These are phyloP conservation scores for Selaginella tamariscina DNA, from an alignment of 75 land plant species.

Conservation along the genomic window DNA sequence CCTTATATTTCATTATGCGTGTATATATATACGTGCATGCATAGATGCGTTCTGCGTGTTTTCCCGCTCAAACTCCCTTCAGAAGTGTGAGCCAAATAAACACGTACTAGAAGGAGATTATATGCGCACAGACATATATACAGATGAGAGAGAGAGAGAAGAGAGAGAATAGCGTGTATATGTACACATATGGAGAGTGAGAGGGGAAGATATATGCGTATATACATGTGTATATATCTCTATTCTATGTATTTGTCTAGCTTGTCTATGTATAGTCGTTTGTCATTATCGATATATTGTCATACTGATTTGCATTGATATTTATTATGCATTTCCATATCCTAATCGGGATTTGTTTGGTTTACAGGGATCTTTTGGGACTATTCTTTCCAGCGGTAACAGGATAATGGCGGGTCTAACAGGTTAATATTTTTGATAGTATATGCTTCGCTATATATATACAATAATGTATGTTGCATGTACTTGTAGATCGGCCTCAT, in stretches of 20 bases:
- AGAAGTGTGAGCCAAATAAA: too few species aligned
- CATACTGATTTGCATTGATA: not conserved
- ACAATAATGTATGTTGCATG: too few species aligned
- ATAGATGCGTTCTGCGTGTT: not conserved
- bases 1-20: not conserved
- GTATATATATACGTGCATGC: not conserved
- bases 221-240: too few species aligned
- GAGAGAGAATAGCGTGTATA: too few species aligned
- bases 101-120: too few species aligned
- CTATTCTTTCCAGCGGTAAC: slow-evolving; percentile 99
- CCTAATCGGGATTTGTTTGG: not conserved
- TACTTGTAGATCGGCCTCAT: slow-evolving; percentile 87
- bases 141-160: too few species aligned
- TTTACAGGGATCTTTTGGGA: slow-evolving; percentile 77
- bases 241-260: too few species aligned
- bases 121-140: too few species aligned
- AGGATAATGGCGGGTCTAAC: slow-evolving; percentile 99
- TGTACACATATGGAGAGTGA: too few species aligned
- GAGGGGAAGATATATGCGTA: too few species aligned
- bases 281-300: not conserved
- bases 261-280: not conserved
- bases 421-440: too few species aligned
- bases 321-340: not conserved
- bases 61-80: not conserved
- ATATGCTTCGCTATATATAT: too few species aligned